These are phyloP conservation scores for Bacterosira constricta DNA, from an alignment of 108 stramenopile genomes.

Conservation along the genomic window DNA sequence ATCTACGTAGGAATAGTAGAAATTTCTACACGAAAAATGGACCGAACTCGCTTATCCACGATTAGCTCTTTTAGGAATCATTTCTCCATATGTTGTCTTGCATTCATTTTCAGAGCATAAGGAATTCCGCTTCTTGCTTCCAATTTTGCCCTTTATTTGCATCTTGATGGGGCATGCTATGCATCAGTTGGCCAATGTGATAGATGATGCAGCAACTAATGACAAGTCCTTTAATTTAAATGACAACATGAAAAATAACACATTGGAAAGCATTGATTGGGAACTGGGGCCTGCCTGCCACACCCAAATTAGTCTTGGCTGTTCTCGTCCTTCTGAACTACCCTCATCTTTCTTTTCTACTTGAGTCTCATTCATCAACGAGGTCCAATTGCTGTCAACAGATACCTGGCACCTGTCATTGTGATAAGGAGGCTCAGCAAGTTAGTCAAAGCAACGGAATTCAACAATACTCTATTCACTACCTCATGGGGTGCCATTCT, in stretches of 20 bases:
- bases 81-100: constrained; percentile 53
- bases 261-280: no score
- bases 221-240: no score
- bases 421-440: constrained; percentile 1
- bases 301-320: constrained; percentile 25
- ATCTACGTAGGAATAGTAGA: no score
- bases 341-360: constrained; percentile 63
- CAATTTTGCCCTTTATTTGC: constrained; percentile 86
- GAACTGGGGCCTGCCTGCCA: no score
- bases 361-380: constrained; percentile 76
- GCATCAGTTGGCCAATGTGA: neutral
- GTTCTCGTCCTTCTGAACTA: constrained; percentile 52
- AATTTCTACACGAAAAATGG: no score
- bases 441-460: constrained; percentile 9
- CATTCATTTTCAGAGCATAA: constrained; percentile 93
- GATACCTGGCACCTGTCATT: constrained; percentile 51
- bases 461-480: constrained; percentile 58
- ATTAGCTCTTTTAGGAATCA: constrained; percentile 55
- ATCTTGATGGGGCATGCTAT: constrained; percentile 64
- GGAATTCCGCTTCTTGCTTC: constrained; percentile 94
- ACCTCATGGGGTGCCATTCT: constrained; percentile 86
- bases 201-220: neutral
- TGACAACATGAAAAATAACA: no score
- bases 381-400: constrained; percentile 70
- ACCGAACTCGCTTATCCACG: no score